Percentiles rank a stretch among this genome's conserved stretches.
Evolutionary conservation across 169 alveolate genomes (phyloP).

Genomic region (Eimeria sp.): DNA sequence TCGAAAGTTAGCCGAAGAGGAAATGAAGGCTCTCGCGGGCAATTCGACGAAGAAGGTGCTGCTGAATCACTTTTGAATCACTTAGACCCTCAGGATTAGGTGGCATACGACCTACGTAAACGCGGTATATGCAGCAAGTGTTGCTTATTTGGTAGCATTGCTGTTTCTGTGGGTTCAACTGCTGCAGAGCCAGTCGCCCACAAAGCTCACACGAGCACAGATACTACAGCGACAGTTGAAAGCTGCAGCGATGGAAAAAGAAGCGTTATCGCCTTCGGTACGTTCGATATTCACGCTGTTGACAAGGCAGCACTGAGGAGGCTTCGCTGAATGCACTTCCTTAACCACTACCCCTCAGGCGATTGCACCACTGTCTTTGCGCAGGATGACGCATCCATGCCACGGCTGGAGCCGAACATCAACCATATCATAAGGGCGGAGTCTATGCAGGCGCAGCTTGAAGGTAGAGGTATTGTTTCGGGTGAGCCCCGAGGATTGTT

Average conservation of each 20-base stretch:
- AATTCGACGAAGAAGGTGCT: slow-evolving; percentile 53
- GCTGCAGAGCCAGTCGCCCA: slow-evolving; percentile 35
- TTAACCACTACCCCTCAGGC: not conserved
- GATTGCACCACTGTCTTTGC: not conserved
- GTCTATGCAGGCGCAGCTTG: slow-evolving; percentile 62
- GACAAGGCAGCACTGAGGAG: not conserved
- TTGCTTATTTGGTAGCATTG: not conserved
- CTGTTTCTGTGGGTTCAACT: not conserved
- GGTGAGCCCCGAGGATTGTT: slow-evolving; percentile 4
- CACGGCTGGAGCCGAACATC: slow-evolving; percentile 61
- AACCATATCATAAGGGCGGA: slow-evolving; percentile 72
- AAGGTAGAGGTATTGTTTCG: slow-evolving; percentile 33
- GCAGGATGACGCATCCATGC: slow-evolving; percentile 64
- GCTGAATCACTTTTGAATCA: not conserved
- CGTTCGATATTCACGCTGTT: not conserved
- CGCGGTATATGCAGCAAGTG: not conserved
- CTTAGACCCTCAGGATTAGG: not conserved
- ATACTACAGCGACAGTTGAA: slow-evolving; percentile 61
- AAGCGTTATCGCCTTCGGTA: slow-evolving; percentile 50
- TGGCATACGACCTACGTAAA: not conserved
- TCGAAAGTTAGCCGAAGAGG: slow-evolving; percentile 60
- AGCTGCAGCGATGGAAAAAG: slow-evolving; percentile 76
- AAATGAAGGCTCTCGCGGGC: slow-evolving; percentile 65
- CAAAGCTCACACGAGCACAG: slow-evolving; percentile 79
- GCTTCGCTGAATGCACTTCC: not conserved